Percentiles rank a stretch among this genome's conserved stretches.
These are phyloP conservation scores for Stephanodiscus triporus DNA, from an alignment of 108 stramenopile species.

Conservation along the genomic window DNA sequence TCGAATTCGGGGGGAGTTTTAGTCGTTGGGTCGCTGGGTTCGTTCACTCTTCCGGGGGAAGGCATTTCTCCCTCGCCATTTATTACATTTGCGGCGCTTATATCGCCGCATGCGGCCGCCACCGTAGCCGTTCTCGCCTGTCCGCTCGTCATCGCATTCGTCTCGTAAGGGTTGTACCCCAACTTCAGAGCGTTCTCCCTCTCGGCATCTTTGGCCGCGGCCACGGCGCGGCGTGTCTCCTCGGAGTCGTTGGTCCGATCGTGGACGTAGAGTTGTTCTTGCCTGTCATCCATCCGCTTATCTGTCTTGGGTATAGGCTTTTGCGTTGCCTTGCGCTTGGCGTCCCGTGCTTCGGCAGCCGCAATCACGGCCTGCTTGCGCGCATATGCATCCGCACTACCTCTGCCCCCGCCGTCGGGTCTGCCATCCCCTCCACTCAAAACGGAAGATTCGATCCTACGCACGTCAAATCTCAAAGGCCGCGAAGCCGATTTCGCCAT, in stretches of 20 bases:
- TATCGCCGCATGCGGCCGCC: slow-evolving; percentile 57
- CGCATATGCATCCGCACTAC: slow-evolving; percentile 58
- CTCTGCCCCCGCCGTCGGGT: slow-evolving; percentile 6
- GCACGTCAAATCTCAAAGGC: slow-evolving; percentile 60
- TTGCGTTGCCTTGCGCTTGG: slow-evolving; percentile 58
- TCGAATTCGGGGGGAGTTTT: slow-evolving; percentile 46
- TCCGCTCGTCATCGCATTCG: slow-evolving; percentile 65
- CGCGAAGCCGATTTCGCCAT: slow-evolving; percentile 55
- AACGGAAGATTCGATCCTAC: slow-evolving; percentile 48
- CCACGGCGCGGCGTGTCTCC: slow-evolving; percentile 63
- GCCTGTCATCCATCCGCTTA: not conserved
- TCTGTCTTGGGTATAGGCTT: slow-evolving; percentile 42
- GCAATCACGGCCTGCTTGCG: slow-evolving; percentile 84
- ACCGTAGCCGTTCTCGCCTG: slow-evolving; percentile 79
- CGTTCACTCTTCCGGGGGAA: slow-evolving; percentile 34
- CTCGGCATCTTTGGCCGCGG: slow-evolving; percentile 66
- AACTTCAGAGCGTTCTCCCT: slow-evolving; percentile 52
- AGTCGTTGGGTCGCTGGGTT: slow-evolving; percentile 50
- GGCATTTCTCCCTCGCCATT: slow-evolving; percentile 10
- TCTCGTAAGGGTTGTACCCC: slow-evolving; percentile 89
- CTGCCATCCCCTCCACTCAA: slow-evolving; percentile 36
- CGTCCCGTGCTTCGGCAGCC: slow-evolving; percentile 82
- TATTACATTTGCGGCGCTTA: slow-evolving; percentile 37
- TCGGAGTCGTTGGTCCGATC: slow-evolving; percentile 33
- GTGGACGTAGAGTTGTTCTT: slow-evolving; percentile 16